These are phyloP conservation scores for Kockiozyma suomiensis DNA, from an alignment of 805 yeast genomes.

Conservation along the genomic window DNA sequence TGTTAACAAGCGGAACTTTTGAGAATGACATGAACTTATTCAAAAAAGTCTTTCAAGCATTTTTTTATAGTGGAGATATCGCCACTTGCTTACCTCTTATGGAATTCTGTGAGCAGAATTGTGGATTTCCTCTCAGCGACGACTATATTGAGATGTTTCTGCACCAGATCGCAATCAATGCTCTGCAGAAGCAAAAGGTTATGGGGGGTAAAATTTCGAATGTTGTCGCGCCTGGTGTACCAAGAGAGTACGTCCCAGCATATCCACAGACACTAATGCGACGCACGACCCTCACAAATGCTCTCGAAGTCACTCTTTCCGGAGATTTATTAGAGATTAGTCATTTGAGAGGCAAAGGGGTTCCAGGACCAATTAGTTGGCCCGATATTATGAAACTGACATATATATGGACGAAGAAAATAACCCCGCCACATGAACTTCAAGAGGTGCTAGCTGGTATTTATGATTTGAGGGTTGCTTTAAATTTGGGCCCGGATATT, in stretches of 20 bases:
- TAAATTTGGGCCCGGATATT: background rate
- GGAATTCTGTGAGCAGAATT: conserved; percentile 14
- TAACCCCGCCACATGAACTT: conserved; percentile 1
- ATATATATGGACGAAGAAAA: conserved; percentile 8
- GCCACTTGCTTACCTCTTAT: conserved; percentile 11
- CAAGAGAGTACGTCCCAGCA: conserved; percentile 3
- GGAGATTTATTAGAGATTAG: conserved; percentile 13
- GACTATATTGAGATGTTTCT: conserved; percentile 9
- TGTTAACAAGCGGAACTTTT: conserved; percentile 16
- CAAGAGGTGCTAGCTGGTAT: background rate
- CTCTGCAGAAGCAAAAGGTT: background rate
- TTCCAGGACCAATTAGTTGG: conserved; percentile 10
- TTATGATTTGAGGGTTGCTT: background rate
- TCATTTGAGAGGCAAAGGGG: background rate
- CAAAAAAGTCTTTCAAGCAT: conserved; percentile 4
- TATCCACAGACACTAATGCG: background rate
- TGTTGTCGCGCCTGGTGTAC: conserved; percentile 9
- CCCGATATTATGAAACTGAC: conserved; percentile 14
- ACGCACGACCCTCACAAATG: background rate
- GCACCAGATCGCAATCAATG: background rate
- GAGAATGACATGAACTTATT: conserved; percentile 3
- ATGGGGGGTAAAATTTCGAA: background rate
- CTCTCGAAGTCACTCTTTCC: background rate
- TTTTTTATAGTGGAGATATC: conserved; percentile 13
- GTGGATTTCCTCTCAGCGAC: conserved; percentile 1